Evolutionary conservation across 768 basidiomycete genomes (phyloP).

Genomic region (Leccinum disarticulatum): DNA sequence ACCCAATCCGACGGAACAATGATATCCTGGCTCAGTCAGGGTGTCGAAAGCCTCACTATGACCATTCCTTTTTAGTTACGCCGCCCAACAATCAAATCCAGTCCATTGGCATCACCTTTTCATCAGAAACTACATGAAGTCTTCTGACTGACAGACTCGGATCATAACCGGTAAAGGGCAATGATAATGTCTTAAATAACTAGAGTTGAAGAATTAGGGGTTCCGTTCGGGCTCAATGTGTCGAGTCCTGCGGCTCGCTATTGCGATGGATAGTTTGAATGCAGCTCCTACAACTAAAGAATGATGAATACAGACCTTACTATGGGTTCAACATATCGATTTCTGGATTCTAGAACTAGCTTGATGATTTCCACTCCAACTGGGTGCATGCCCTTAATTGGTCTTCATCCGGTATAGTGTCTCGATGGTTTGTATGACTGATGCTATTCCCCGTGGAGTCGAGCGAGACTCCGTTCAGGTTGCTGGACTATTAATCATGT

Average conservation of each 20-base stretch:
- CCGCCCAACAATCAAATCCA: slow-evolving; percentile 60
- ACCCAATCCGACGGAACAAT: slow-evolving; percentile 52
- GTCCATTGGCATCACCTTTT: slow-evolving; percentile 59
- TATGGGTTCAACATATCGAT: slow-evolving; percentile 54
- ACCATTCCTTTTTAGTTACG: slow-evolving; percentile 58
- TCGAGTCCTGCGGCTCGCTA: slow-evolving; percentile 52
- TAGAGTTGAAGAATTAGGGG: slow-evolving; percentile 35
- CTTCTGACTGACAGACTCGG: slow-evolving; percentile 40
- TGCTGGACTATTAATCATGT: too few species aligned
- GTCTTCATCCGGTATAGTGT: too few species aligned
- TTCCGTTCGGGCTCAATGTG: slow-evolving; percentile 71
- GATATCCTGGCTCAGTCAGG: slow-evolving; percentile 67
- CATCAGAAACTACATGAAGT: slow-evolving; percentile 50
- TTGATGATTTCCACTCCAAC: slow-evolving; percentile 53
- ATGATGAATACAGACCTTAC: slow-evolving; percentile 22
- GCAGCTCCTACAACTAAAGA: slow-evolving; percentile 43
- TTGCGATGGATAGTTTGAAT: slow-evolving; percentile 45
- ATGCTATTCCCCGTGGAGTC: too few species aligned
- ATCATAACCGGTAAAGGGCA: slow-evolving; percentile 34
- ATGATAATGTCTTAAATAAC: background rate
- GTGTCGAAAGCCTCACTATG: slow-evolving; percentile 55
- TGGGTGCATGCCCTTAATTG: slow-evolving; percentile 10
- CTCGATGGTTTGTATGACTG: too few species aligned
- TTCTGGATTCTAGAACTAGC: slow-evolving; percentile 60
- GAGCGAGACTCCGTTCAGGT: too few species aligned